Conservation (phyloP, 306 rosid genomes). For the Vachellia collinsii region DNA sequence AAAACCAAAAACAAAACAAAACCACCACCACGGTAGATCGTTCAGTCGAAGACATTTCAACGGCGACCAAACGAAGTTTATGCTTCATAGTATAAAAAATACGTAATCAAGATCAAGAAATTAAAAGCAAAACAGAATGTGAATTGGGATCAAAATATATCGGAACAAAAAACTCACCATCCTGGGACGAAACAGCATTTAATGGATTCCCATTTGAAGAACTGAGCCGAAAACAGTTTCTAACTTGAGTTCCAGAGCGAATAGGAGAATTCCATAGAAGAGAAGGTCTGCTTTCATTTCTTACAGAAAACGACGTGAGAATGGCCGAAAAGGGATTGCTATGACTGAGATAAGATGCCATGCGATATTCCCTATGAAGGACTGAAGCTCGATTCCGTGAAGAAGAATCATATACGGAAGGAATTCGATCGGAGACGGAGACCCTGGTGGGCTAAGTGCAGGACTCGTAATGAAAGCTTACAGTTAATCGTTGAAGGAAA, state of each 20-base stretch:
- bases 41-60: background rate
- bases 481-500: conserved; percentile 37
- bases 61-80: background rate
- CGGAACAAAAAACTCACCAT: conserved; percentile 54
- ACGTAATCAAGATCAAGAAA: background rate
- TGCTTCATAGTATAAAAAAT: background rate
- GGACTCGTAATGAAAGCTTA: conserved; percentile 21
- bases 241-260: conserved; percentile 39
- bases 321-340: conserved; percentile 46
- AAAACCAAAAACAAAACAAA: too few species aligned
- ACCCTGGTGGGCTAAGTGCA: background rate
- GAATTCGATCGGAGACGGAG: conserved; percentile 9
- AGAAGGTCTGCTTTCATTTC: conserved; percentile 48
- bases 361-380: conserved; percentile 31
- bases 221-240: conserved; percentile 63
- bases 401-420: background rate
- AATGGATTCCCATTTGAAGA: conserved; percentile 81
- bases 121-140: background rate
- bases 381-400: conserved; percentile 18
- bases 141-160: background rate
- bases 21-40: background rate
- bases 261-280: conserved; percentile 47
- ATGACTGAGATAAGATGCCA: conserved; percentile 56
- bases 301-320: conserved; percentile 44
- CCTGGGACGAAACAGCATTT: conserved; percentile 66